phyloP scores from a whole-genome alignment of 805 yeast genomes.

The Maudiozyma saulgeensis region DNA sequence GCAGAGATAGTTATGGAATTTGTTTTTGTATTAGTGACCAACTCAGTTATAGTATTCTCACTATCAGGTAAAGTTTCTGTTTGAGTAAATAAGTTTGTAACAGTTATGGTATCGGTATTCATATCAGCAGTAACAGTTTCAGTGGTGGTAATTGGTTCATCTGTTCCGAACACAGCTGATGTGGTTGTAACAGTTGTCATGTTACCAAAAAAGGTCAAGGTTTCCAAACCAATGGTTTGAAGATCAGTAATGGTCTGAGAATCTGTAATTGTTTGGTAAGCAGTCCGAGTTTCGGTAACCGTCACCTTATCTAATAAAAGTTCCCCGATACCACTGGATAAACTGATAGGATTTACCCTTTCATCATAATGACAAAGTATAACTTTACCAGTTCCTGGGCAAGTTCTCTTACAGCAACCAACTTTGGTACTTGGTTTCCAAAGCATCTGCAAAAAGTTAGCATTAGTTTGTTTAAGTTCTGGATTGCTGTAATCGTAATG shows the following conservation, averaged over 20 bases:
- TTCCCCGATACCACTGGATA: background rate
- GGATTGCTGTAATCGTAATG: background rate
- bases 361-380: background rate
- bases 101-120: background rate
- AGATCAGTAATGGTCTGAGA: background rate
- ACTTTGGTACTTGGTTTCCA: background rate
- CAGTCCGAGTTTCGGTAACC: background rate
- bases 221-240: background rate
- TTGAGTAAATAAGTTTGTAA: background rate
- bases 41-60: background rate
- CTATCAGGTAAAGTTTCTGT: background rate
- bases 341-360: background rate
- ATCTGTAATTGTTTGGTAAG: background rate
- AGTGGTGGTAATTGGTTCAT: background rate
- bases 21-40: background rate
- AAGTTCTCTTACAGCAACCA: background rate
- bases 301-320: background rate
- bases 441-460: background rate
- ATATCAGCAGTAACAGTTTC: background rate
- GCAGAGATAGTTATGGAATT: background rate
- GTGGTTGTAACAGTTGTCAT: background rate
- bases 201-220: background rate
- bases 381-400: background rate
- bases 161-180: background rate
- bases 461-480: background rate